Evolutionary conservation across 2,329 filamentous ascomycete species (phyloP).

Genomic region (Dendryphion nanum): DNA sequence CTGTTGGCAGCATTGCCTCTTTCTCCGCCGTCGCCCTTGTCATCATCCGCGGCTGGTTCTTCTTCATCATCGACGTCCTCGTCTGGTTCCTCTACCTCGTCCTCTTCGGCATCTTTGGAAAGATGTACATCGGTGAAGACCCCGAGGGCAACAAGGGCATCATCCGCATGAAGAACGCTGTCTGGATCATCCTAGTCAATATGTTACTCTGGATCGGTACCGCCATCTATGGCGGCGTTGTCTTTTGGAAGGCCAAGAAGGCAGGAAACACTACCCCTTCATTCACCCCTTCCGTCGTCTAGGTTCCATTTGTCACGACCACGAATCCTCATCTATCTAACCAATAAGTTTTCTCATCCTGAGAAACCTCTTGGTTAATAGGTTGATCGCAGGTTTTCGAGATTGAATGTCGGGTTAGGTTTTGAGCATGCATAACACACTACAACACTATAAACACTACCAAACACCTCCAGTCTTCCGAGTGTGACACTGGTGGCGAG

Average conservation of each 20-base stretch:
- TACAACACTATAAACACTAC: no score
- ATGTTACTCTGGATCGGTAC: constrained; percentile 74
- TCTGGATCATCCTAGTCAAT: constrained; percentile 77
- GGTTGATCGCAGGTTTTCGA: no score
- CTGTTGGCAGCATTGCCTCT: constrained; percentile 52
- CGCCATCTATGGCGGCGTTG: constrained; percentile 53
- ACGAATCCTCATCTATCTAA: no score
- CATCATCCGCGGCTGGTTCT: constrained; percentile 45
- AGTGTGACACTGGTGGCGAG: no score
- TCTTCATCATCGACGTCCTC: constrained; percentile 69
- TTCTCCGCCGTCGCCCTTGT: constrained; percentile 16
- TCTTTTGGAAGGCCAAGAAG: constrained; percentile 52
- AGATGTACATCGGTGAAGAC: constrained; percentile 72
- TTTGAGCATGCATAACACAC: no score
- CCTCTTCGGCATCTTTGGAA: constrained; percentile 80
- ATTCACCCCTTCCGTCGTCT: no score
- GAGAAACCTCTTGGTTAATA: no score
- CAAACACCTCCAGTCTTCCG: no score
- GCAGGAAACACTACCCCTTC: no score
- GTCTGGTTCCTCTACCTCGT: constrained; percentile 75
- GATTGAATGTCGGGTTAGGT: no score
- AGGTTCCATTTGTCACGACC: no score
- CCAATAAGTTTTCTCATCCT: no score
- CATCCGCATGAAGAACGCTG: constrained; percentile 78
- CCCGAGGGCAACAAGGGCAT: constrained; percentile 63